Conservation (phyloP, 108 stramenopile genomes). For the Nannochloropsis gaditana region DNA sequence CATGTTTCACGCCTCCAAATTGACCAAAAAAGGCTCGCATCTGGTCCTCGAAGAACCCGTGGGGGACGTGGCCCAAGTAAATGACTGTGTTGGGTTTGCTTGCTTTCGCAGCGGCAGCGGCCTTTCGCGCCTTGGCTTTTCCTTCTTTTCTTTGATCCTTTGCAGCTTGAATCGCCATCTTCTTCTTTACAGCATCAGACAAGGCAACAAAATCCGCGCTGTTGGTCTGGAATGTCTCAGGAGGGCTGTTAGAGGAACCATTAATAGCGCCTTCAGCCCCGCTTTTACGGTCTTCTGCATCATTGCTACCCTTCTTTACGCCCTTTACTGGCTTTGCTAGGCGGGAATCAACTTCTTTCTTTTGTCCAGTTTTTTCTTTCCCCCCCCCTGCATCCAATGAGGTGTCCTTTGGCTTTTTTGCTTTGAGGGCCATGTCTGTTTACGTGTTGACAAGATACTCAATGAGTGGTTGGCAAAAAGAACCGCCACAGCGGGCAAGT, state of each 20-base stretch:
- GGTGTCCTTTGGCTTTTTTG: too few relatives aligned
- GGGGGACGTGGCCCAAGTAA: constrained; percentile 91
- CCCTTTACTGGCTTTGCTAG: neutral
- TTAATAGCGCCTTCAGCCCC: neutral
- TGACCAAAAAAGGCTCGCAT: constrained; percentile 78
- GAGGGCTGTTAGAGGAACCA: neutral
- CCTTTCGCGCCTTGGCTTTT: neutral
- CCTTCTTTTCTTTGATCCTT: constrained; percentile 31
- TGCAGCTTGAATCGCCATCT: constrained; percentile 22
- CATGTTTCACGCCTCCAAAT: constrained; percentile 76
- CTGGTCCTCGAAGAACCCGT: constrained; percentile 85
- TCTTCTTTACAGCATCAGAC: neutral
- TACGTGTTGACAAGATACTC: too few relatives aligned
- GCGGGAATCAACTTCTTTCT: neutral
- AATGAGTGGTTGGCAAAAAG: too few relatives aligned
- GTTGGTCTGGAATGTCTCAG: neutral
- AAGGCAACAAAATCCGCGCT: neutral
- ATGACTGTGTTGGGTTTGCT: constrained; percentile 60
- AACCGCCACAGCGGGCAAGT: too few relatives aligned
- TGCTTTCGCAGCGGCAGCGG: constrained; percentile 26
- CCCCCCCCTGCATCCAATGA: too few relatives aligned
- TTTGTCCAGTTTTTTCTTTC: too few relatives aligned
- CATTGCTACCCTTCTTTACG: neutral
- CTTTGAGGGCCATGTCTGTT: too few relatives aligned
- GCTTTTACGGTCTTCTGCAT: neutral